Base-by-base conservation (phyloP, 2,329 filamentous ascomycete genomes). In the Aspergillus novofumigatus region DNA sequence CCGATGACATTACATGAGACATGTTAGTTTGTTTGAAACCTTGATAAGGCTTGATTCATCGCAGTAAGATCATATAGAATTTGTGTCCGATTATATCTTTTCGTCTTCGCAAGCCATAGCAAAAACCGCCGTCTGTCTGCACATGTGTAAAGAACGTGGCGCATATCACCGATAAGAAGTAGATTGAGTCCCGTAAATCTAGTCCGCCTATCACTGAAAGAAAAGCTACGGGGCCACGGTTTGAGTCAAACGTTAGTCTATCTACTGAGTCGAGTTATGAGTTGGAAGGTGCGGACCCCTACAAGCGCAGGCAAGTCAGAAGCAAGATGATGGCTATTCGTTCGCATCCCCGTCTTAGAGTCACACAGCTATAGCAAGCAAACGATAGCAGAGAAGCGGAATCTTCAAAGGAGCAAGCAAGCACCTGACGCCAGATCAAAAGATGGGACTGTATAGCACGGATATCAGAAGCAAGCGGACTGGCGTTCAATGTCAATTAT, bases 391-490 rank as follows among this genome's bases (percentile, higher is more conserved):
- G 63, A 63, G 57, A 57, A 58, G 20, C 58, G 55, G 65, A 60
- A 57, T 56, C 63, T 58, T 62, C 61, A 57, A 60, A 62, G 49
- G 49, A 61, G 45, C 59, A 66, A 61, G 59, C 41, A 62, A 25
- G 64, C 68, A 49, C 66, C 67, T 56, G 62, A 69, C 69, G 68
- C 69, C 69, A 63, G 63, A 58, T 52, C 57, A 58, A 66, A 62
- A 70, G 66, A 68, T 69, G 68, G 68, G 56, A 62, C 58, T 58
- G 51, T 59, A 57, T 57, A 59, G 69, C 62, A 67, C 67, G 70
- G 70, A 72, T 72, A 72, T 72, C 69, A 72, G 68, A 61, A 62
- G 59, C 53, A 21, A 54, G 60, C 53, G 54, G 54, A 44, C 50
- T 49, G 48, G 56, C 49, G 29, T 25, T 28, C 29, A 35, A 20